A percentile compares a stretch with the other conserved stretches of the same genome.
Conservation (phyloP, 805 yeast genomes). For the Maudiozyma saulgeensis region DNA sequence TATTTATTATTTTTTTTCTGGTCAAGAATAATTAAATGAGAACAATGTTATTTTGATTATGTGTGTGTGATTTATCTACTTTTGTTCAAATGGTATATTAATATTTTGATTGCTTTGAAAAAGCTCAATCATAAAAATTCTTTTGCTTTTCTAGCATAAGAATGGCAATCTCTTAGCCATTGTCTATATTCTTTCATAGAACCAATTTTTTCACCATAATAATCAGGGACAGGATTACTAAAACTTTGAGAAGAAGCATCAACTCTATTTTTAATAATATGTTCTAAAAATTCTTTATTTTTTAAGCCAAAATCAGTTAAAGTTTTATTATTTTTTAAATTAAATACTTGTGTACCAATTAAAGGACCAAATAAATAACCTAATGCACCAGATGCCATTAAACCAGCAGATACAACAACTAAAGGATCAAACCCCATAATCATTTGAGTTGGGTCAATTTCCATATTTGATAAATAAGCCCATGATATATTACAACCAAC, state of each 20-base stretch:
- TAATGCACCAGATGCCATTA: conserved; percentile 58
- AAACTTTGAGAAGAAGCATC: conserved; percentile 87
- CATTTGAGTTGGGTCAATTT: conserved; percentile 79
- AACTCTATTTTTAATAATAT: conserved; percentile 69
- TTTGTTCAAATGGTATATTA: neutral
- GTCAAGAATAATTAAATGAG: neutral
- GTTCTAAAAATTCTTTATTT: conserved; percentile 66
- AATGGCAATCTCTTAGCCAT: conserved; percentile 93
- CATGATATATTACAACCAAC: conserved; percentile 61
- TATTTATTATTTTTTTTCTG: neutral
- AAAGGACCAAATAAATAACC: conserved; percentile 82
- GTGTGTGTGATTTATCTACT: too few species aligned
- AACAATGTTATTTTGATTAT: neutral
- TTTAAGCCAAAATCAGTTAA: conserved; percentile 45
- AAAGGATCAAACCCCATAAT: conserved; percentile 87
- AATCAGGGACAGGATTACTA: conserved; percentile 95
- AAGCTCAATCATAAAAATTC: conserved; percentile 46
- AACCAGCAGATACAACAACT: conserved; percentile 66
- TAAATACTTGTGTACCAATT: conserved; percentile 64
- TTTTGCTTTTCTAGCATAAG: conserved; percentile 72
- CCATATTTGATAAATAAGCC: conserved; percentile 67
- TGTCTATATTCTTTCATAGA: conserved; percentile 79
- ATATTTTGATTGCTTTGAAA: neutral
- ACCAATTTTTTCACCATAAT: conserved; percentile 92
- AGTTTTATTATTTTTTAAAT: conserved; percentile 38